Percentiles rank a stretch among this genome's conserved stretches.
phyloP scores from a whole-genome alignment of 352 stramenopile genomes.

The Globisporangium lucens region DNA sequence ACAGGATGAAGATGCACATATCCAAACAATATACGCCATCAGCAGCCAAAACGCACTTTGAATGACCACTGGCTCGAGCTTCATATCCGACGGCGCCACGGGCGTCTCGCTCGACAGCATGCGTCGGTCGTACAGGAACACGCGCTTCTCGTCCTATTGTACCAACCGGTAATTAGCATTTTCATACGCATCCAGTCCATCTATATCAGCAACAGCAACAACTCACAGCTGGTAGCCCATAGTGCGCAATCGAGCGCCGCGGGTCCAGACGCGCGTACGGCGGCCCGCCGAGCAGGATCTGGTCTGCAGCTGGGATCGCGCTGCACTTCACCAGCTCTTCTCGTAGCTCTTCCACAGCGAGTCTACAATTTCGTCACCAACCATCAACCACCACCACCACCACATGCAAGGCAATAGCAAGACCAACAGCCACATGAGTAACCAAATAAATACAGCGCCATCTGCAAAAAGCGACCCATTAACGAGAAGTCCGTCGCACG shows the following conservation, averaged over 20 bases:
- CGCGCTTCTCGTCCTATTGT: slow-evolving; percentile 46
- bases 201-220: neutral
- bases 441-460: neutral
- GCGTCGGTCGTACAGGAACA: slow-evolving; percentile 83
- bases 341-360: slow-evolving; percentile 66
- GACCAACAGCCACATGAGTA: neutral
- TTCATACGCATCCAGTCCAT: neutral
- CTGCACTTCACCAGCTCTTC: slow-evolving; percentile 56
- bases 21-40: too few relatives aligned
- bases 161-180: neutral
- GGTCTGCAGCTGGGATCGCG: slow-evolving; percentile 57
- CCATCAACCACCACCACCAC: slow-evolving; percentile 10
- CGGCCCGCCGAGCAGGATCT: slow-evolving; percentile 79
- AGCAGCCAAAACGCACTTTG: slow-evolving; percentile 3
- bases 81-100: slow-evolving; percentile 44
- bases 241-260: slow-evolving; percentile 61
- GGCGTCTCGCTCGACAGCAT: slow-evolving; percentile 65
- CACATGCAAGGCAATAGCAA: neutral
- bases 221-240: slow-evolving; percentile 53
- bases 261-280: slow-evolving; percentile 77
- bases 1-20: too few relatives aligned
- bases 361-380: slow-evolving; percentile 23
- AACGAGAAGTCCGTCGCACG: slow-evolving; percentile 7
- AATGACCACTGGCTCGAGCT: slow-evolving; percentile 19
- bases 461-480: neutral